phyloP scores from a whole-genome alignment of 441 rosid genomes.

The Erodium trifolium region DNA sequence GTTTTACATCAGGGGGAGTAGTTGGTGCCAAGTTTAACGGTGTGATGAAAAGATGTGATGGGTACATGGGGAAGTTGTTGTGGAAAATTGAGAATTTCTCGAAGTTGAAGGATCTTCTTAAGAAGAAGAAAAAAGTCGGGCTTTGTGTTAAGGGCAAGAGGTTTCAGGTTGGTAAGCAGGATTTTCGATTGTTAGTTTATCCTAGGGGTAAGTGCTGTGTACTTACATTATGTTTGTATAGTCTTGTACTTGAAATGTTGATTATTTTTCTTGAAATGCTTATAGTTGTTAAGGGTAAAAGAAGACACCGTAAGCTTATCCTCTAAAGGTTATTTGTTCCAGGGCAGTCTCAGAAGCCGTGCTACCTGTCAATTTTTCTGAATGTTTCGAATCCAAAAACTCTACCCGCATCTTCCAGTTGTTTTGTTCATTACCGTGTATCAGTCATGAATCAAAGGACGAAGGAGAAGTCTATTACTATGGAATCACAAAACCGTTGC shows the following conservation, averaged over 20 bases:
- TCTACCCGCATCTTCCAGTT: constrained; percentile 71
- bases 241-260: not conserved
- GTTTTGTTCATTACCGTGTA: constrained; percentile 93
- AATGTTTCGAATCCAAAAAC: constrained; percentile 94
- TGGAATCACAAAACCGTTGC: constrained; percentile 96
- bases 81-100: constrained; percentile 96
- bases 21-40: constrained; percentile 53
- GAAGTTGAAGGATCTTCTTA: constrained; percentile 81
- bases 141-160: constrained; percentile 94
- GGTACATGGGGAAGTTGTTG: constrained; percentile 77
- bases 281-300: constrained; percentile 1
- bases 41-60: constrained; percentile 78
- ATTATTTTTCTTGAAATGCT: not conserved
- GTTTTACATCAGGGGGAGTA: constrained; percentile 55
- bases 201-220: constrained; percentile 74
- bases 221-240: not conserved
- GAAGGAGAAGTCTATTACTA: constrained; percentile 91
- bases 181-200: constrained; percentile 94
- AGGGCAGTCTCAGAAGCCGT: constrained; percentile 99
- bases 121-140: constrained; percentile 95
- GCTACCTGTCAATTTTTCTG: constrained; percentile 98
- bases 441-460: constrained; percentile 86
- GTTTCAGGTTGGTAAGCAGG: constrained; percentile 97
- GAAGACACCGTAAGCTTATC: not conserved
- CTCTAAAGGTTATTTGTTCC: constrained; percentile 45